Conservation (phyloP, 306 rosid genomes). For the Phaseolus lunatus region DNA sequence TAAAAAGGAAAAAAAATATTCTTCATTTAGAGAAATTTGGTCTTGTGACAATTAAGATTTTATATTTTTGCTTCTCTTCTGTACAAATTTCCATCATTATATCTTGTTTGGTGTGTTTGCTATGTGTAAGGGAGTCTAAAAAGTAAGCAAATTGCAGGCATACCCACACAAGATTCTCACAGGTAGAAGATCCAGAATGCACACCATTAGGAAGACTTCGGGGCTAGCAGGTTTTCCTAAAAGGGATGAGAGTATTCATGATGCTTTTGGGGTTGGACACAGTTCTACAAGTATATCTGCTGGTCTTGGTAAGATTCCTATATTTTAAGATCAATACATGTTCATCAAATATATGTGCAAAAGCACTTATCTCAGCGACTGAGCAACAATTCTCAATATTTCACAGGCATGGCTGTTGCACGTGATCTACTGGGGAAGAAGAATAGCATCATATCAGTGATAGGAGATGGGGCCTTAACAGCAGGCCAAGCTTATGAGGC, state of each 20-base stretch:
- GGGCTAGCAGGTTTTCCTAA: slow-evolving; percentile 96
- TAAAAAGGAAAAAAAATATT: neutral
- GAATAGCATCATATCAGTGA: slow-evolving; percentile 80
- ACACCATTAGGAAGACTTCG: slow-evolving; percentile 85
- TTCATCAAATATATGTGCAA: neutral
- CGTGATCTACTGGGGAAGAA: slow-evolving; percentile 85
- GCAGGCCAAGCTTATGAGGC: slow-evolving; percentile 99
- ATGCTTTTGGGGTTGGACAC: slow-evolving; percentile 93
- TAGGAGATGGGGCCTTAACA: slow-evolving; percentile 97
- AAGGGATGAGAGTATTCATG: slow-evolving; percentile 87
- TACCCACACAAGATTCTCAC: slow-evolving; percentile 96
- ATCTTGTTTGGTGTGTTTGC: neutral
- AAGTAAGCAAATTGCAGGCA: slow-evolving; percentile 65
- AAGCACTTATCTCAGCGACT: neutral
- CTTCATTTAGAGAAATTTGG: slow-evolving; percentile 9
- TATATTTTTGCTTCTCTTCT: neutral
- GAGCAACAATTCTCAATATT: slow-evolving; percentile 38
- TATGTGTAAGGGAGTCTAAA: slow-evolving; percentile 45
- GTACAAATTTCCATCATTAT: neutral
- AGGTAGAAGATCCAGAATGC: slow-evolving; percentile 90
- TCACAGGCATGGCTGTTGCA: slow-evolving; percentile 92
- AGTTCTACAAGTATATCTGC: slow-evolving; percentile 99
- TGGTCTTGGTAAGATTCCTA: slow-evolving; percentile 72
- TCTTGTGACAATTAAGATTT: neutral
- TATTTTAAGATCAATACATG: neutral